Base-by-base conservation (phyloP, 352 stramenopile species). In the Phytophthora tubulina region DNA sequence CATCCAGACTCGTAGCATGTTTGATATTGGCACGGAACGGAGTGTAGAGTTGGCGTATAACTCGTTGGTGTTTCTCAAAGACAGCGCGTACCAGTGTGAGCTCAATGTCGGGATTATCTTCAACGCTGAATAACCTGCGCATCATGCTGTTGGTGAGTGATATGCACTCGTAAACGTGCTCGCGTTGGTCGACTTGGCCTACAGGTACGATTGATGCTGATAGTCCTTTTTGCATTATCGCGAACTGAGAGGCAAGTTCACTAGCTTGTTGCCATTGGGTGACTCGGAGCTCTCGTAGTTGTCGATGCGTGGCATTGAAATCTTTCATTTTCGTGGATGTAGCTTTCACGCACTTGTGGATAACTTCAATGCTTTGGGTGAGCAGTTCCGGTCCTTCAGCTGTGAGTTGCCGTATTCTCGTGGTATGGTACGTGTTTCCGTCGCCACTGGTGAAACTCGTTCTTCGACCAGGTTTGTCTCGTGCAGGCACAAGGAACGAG, bases 101-200 rank as follows among this genome's bases (percentile, higher is more conserved):
- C 54, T 94, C 86, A 9, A 82, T 65, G 3, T 73, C 64, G 0
- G 82, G 85, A 17, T 86, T 62, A 2, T 82, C 69, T 58, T 94
- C 86, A 41, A 90, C 74, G 36, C 84, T 82, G 14, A 94, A 85
- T 10, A 94, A 61, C 13, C 82, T 74, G 6, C 75, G 69, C 49
- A 94, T 83, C 8, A 75, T 85, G 9, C 61, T 65, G 64, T 91
- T 90, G 0, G 82, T 80, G 39, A 90, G 80, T 30, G 74, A 78
- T 36, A 94, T 72, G 60, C 81, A 92, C 55, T 91, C 80, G 52
- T 80, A 89, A 7, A 93, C 57, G 21, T 92, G 78, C 7, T 74
- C 67, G 0, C 86, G 81, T 36, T 76, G 60, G 48, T 92, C 84
- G 3, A 60, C 61, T 33, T 62, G 35, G 14, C 41, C 48, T 30